Evolutionary conservation across 2,329 filamentous ascomycete genomes (phyloP).

Genomic region (Cordyceps cicadae): DNA sequence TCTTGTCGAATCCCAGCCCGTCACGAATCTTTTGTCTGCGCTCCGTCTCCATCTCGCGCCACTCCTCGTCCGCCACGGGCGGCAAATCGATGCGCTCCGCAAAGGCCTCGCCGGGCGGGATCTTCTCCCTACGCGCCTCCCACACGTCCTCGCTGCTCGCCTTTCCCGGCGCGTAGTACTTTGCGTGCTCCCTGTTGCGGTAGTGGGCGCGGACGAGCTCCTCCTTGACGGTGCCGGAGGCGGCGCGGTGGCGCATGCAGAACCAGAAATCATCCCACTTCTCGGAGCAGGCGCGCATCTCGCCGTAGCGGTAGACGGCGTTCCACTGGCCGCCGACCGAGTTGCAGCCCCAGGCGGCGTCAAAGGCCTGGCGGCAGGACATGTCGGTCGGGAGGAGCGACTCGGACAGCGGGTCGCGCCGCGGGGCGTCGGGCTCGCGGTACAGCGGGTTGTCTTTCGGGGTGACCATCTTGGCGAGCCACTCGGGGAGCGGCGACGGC

Average conservation of each 20-base stretch:
- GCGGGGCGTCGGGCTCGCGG: slow-evolving; percentile 19
- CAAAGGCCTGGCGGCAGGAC: slow-evolving; percentile 86
- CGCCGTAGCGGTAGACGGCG: slow-evolving; percentile 80
- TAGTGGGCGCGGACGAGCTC: slow-evolving; percentile 60
- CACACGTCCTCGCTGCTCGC: slow-evolving; percentile 87
- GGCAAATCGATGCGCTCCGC: slow-evolving; percentile 30
- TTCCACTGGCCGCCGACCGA: slow-evolving; percentile 86
- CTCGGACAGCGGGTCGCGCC: slow-evolving; percentile 46
- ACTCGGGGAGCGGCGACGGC: slow-evolving; percentile 9
- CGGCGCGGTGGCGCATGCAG: slow-evolving; percentile 78
- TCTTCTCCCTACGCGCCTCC: slow-evolving; percentile 59
- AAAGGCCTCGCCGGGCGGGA: slow-evolving; percentile 43
- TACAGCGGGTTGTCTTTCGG: slow-evolving; percentile 5
- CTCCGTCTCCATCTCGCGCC: slow-evolving; percentile 27
- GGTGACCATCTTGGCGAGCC: slow-evolving; percentile 6
- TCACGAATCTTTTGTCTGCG: slow-evolving; percentile 29
- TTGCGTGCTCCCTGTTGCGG: slow-evolving; percentile 54
- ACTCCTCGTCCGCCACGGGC: slow-evolving; percentile 35
- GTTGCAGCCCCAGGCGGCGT: slow-evolving; percentile 90
- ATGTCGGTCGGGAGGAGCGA: slow-evolving; percentile 71
- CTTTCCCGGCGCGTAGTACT: slow-evolving; percentile 54
- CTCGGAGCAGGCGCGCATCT: slow-evolving; percentile 66
- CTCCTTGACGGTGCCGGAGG: slow-evolving; percentile 50
- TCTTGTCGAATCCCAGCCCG: slow-evolving; percentile 21
- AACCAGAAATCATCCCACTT: slow-evolving; percentile 96